Conservation (phyloP, 176 grass and related monocot genomes). For the Phoenix dactylifera region DNA sequence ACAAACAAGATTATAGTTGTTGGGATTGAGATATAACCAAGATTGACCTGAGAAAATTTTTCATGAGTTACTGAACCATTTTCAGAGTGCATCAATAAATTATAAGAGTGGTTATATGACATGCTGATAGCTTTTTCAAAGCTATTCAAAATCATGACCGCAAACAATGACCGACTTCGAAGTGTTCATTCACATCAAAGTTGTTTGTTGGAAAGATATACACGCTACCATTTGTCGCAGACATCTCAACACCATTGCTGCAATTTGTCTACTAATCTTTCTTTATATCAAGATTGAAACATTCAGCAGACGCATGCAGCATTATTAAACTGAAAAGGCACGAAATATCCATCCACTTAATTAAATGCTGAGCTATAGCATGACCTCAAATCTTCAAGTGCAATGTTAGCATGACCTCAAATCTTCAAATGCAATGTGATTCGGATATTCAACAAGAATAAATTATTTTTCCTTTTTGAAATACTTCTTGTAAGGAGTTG, state of each 20-base stretch:
- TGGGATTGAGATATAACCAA: conserved; percentile 30
- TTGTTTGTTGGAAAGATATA: conserved; percentile 67
- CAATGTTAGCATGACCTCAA: neutral
- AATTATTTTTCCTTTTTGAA: conserved; percentile 2
- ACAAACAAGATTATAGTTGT: conserved; percentile 13
- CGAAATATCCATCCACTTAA: no score
- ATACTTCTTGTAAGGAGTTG: neutral
- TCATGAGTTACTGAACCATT: conserved; percentile 27
- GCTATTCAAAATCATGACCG: conserved; percentile 24
- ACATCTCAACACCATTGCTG: conserved; percentile 26
- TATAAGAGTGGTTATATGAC: neutral
- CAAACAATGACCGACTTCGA: conserved; percentile 42
- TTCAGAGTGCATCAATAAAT: neutral
- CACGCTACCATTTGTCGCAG: conserved; percentile 34
- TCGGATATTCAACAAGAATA: neutral
- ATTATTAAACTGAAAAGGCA: neutral
- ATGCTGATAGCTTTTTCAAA: conserved; percentile 33
- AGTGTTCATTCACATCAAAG: conserved; percentile 42
- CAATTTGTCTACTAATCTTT: conserved; percentile 22
- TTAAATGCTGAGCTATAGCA: no score
- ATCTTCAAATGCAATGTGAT: neutral
- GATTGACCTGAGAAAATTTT: conserved; percentile 39
- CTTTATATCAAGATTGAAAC: neutral
- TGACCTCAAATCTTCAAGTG: neutral
- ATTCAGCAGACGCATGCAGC: neutral